Conservation (phyloP, 768 basidiomycete species). For the Pisolithus tinctorius region DNA sequence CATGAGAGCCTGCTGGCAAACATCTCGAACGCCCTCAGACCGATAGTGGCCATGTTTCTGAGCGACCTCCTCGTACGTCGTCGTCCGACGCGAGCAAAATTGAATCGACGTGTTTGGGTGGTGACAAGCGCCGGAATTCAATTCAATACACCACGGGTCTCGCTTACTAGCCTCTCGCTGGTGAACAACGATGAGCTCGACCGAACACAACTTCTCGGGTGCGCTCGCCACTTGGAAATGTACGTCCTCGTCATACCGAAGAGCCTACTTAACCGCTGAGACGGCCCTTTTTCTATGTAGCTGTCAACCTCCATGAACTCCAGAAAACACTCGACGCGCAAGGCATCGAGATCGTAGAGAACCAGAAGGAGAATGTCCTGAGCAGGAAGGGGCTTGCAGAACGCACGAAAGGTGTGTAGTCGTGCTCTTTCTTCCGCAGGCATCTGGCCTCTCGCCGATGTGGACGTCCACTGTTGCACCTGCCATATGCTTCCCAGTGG, state of each 20-base stretch:
- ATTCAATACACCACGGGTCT: background rate
- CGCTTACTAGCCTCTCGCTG: background rate
- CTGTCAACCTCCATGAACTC: constrained; percentile 81
- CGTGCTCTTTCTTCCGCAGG: background rate
- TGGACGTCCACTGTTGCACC: background rate
- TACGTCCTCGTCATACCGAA: constrained; percentile 23
- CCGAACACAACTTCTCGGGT: constrained; percentile 85
- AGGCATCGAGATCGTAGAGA: constrained; percentile 93
- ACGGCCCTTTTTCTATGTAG: constrained; percentile 30
- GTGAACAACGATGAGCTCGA: constrained; percentile 15
- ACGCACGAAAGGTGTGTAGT: constrained; percentile 76
- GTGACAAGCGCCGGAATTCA: background rate
- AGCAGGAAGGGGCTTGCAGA: constrained; percentile 93
- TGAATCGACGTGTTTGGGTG: background rate
- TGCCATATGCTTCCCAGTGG: background rate
- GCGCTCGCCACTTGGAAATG: constrained; percentile 92
- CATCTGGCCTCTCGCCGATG: background rate
- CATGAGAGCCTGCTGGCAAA: background rate
- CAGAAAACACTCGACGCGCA: constrained; percentile 92
- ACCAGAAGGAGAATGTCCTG: constrained; percentile 95
- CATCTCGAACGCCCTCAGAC: background rate
- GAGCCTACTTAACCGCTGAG: background rate
- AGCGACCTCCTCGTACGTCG: background rate
- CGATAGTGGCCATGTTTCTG: background rate
- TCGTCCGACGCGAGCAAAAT: background rate